Evolutionary conservation across 768 basidiomycete species (phyloP).

Genomic region (Serendipita sp.): DNA sequence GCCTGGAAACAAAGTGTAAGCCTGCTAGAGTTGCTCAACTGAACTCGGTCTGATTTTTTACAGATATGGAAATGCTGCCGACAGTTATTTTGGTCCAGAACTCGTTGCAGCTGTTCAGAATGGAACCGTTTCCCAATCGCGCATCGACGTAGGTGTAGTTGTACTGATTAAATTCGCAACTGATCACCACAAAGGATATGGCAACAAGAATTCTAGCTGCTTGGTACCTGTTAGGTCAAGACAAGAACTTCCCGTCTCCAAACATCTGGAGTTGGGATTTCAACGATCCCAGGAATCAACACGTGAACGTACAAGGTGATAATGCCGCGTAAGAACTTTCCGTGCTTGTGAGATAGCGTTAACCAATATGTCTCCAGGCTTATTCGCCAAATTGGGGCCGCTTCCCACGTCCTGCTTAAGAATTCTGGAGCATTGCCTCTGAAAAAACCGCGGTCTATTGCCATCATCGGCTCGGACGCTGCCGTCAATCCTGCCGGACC

Average conservation of each 20-base stretch:
- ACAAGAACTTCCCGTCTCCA: constrained; percentile 13
- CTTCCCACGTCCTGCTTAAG: constrained; percentile 62
- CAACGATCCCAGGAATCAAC: constrained; percentile 31
- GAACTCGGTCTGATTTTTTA: constrained; percentile 6
- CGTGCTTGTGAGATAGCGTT: no score
- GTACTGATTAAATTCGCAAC: not conserved
- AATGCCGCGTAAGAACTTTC: constrained; percentile 28
- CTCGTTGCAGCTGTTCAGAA: constrained; percentile 19
- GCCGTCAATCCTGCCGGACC: constrained; percentile 52
- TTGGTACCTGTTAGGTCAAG: constrained; percentile 21
- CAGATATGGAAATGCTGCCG: constrained; percentile 11
- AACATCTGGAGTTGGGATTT: constrained; percentile 5
- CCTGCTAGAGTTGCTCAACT: not conserved
- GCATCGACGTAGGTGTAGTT: not conserved
- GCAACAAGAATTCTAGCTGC: constrained; percentile 23
- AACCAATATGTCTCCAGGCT: constrained; percentile 16
- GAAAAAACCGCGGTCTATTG: constrained; percentile 15
- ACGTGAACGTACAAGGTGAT: constrained; percentile 52
- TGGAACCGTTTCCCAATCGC: constrained; percentile 17
- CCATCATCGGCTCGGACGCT: constrained; percentile 34
- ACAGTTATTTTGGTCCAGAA: constrained; percentile 19
- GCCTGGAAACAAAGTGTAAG: constrained; percentile 20
- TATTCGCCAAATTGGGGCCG: constrained; percentile 57
- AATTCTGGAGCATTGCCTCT: constrained; percentile 48
- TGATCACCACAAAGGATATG: constrained; percentile 19